Evolutionary conservation across 805 yeast species (phyloP).

Genomic region (Saturnispora ahearnii): DNA sequence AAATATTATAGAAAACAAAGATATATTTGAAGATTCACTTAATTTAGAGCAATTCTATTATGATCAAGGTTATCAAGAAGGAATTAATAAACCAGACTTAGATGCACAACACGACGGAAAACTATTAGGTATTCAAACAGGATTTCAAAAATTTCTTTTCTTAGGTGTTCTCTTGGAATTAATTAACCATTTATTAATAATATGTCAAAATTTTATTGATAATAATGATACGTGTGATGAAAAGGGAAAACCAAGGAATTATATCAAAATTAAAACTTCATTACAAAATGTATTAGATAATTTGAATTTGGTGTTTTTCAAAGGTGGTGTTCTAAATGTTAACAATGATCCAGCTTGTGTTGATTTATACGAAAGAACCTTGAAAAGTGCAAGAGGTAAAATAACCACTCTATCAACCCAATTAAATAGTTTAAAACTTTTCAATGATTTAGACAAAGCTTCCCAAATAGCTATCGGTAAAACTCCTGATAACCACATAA

Average conservation of each 20-base stretch:
- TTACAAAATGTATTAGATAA: slow-evolving; percentile 14
- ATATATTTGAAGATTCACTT: slow-evolving; percentile 41
- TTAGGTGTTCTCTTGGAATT: slow-evolving; percentile 60
- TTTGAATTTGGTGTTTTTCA: slow-evolving; percentile 18
- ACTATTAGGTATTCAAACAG: slow-evolving; percentile 74
- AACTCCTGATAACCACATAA: slow-evolving; percentile 18
- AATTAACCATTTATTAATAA: slow-evolving; percentile 22
- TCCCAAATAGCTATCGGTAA: slow-evolving; percentile 20
- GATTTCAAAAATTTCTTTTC: slow-evolving; percentile 58
- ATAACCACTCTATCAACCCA: slow-evolving; percentile 20
- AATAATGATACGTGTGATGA: neutral
- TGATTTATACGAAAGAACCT: slow-evolving; percentile 19
- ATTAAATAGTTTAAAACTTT: slow-evolving; percentile 19
- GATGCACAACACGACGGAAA: slow-evolving; percentile 69
- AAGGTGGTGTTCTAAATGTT: slow-evolving; percentile 13
- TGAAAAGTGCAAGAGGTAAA: slow-evolving; percentile 23
- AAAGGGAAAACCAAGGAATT: slow-evolving; percentile 14
- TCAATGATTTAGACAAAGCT: slow-evolving; percentile 15
- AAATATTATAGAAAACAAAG: neutral
- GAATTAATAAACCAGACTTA: slow-evolving; percentile 48
- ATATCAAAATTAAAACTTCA: slow-evolving; percentile 3
- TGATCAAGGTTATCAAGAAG: slow-evolving; percentile 63
- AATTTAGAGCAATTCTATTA: slow-evolving; percentile 57
- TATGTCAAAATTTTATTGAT: neutral
- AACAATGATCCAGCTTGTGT: slow-evolving; percentile 25